Base-by-base conservation (phyloP, 371 early-diverging fungal genomes). In the Conidiobolus coronatus region DNA sequence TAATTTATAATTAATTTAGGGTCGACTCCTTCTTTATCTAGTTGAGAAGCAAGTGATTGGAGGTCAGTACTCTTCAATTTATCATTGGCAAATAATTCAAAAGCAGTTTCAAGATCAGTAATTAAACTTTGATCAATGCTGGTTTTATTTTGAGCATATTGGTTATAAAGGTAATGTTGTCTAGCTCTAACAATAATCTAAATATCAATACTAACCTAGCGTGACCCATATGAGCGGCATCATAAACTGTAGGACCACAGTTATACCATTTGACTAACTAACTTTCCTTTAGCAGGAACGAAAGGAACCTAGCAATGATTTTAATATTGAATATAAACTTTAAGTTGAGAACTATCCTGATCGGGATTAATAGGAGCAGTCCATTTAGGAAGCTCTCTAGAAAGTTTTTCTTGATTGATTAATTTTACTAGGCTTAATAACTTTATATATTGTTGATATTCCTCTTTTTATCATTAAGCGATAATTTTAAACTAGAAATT, bases 191-290 rank as follows among this genome's bases (percentile, higher is more conserved):
- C 53, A 54, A 95, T 95, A 56, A 95, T 93, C 81, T 79, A 50
- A 45, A 43, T 18, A 21, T 19, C 45, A 20, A 19, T 37, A 21
- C 1, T 34, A 36, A 68, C 67, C 72, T 65, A 3, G 99, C 99
- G 62, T 99, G 99, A 22, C 99, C 99, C 64, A 99, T 76, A 64
- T 99, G 99, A 11, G 97, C 72, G 1, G 84, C 76, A 62, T 96
- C 97, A 59, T 99, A 99, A 15, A 99, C 99, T 7, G 99, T 99
- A 11, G 99, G 99, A 5, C 99, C 99, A 70, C 99, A 99, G 55
- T 75, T 81, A 60, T 96, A 96, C 97, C 97, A 96, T 48, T 73
- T 77, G 9, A 96, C 84, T 24, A 62, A 63, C 55, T 82, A 78
- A 24, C 85, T 84, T 2, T 68, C 58, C 29, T 64, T 68, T 2